phyloP scores from a whole-genome alignment of 1,139 yeast species.

The Suhomyces kunorum region DNA sequence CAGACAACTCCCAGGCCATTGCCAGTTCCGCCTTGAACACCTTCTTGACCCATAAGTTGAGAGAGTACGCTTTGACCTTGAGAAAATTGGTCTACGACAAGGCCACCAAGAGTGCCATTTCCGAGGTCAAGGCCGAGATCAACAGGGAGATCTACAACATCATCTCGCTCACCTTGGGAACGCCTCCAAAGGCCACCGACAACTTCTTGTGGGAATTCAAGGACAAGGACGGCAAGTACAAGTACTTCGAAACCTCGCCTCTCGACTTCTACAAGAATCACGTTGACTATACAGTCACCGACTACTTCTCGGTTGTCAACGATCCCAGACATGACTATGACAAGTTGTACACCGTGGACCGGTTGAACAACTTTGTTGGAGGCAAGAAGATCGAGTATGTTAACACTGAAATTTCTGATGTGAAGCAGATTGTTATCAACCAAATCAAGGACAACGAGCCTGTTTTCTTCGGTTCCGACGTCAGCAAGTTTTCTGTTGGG shows the following conservation, averaged over 20 bases:
- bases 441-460: conserved; percentile 73
- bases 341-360: conserved; percentile 64
- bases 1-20: conserved; percentile 70
- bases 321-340: conserved; percentile 77
- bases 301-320: conserved; percentile 66
- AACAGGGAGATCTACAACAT: conserved; percentile 64
- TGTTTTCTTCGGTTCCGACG: conserved; percentile 83
- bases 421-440: conserved; percentile 62
- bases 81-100: conserved; percentile 45
- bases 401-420: conserved; percentile 59
- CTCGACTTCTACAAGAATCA: conserved; percentile 58
- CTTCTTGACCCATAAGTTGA: conserved; percentile 62
- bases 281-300: conserved; percentile 52
- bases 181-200: conserved; percentile 74
- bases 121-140: conserved; percentile 46
- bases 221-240: conserved; percentile 69
- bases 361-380: conserved; percentile 69
- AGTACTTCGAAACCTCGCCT: conserved; percentile 59
- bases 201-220: conserved; percentile 70
- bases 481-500: conserved; percentile 68
- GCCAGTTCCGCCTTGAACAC: conserved; percentile 58
- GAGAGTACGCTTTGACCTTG: conserved; percentile 72
- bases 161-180: conserved; percentile 66
- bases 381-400: conserved; percentile 70
- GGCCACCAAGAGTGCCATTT: conserved; percentile 24